A percentile compares a stretch with the other conserved stretches of the same genome.
Evolutionary conservation across 306 rosid species (phyloP).

Genomic region (Cicer yamashitae): DNA sequence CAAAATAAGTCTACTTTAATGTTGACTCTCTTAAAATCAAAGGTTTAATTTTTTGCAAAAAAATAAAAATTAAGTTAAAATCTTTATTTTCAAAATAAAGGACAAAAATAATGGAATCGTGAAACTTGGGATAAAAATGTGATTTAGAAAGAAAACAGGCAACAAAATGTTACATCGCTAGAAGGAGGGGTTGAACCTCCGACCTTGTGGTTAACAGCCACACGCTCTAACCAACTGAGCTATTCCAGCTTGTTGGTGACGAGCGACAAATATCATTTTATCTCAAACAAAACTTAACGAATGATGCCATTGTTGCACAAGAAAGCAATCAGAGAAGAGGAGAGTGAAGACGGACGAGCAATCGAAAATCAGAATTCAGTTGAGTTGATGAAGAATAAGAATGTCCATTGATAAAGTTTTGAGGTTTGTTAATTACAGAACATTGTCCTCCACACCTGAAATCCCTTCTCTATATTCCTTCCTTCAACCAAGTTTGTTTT

Average conservation of each 20-base stretch:
- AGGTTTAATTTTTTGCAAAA: no score
- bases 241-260: not conserved
- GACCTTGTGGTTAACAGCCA: slow-evolving; percentile 37
- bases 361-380: not conserved
- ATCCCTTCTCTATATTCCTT: slow-evolving; percentile 77
- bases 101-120: no score
- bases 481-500: slow-evolving; percentile 80
- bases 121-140: no score
- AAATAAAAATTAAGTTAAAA: no score
- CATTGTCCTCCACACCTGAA: slow-evolving; percentile 62
- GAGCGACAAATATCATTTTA: no score
- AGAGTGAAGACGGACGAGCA: not conserved
- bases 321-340: not conserved
- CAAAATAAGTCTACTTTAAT: no score
- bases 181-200: slow-evolving; percentile 33
- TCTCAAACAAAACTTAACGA: no score
- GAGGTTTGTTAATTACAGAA: slow-evolving; percentile 38
- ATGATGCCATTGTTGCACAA: not conserved
- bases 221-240: slow-evolving; percentile 38
- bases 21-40: no score
- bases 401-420: slow-evolving; percentile 59
- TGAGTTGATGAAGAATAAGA: no score
- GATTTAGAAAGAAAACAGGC: no score
- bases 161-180: not conserved
- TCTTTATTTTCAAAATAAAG: no score